Percentiles rank a stretch among this genome's conserved stretches.
phyloP scores from a whole-genome alignment of 371 early-diverging fungal genomes.

The Gilbertella persicaria region DNA sequence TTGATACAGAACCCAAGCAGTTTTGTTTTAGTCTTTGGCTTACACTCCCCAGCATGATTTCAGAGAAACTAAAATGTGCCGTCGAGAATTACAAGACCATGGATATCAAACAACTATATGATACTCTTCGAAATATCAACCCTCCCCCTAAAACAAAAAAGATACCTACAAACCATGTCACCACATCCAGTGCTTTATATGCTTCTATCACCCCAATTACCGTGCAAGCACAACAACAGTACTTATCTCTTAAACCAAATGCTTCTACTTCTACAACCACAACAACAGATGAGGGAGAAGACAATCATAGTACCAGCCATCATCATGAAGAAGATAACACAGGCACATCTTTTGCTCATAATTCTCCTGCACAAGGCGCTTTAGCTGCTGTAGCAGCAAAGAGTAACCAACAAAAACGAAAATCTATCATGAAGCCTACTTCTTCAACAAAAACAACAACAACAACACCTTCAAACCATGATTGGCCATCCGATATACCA shows the following conservation, averaged over 20 bases:
- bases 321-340: neutral
- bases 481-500: constrained; percentile 3
- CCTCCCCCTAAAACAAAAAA: constrained; percentile 11
- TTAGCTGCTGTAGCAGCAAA: constrained; percentile 15
- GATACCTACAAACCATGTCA: constrained; percentile 31
- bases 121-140: constrained; percentile 24
- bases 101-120: constrained; percentile 28
- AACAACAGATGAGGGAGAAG: constrained; percentile 2
- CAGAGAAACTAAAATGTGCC: constrained; percentile 30
- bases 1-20: constrained; percentile 18
- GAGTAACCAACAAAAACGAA: neutral
- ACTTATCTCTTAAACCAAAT: neutral
- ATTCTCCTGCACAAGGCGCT: constrained; percentile 39
- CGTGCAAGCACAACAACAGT: constrained; percentile 34
- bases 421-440: neutral
- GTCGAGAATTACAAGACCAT: constrained; percentile 23
- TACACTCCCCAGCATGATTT: constrained; percentile 28
- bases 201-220: constrained; percentile 41
- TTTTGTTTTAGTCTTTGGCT: constrained; percentile 42
- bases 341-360: neutral
- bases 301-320: neutral
- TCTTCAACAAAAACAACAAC: neutral
- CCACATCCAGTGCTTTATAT: constrained; percentile 24
- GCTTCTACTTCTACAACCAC: constrained; percentile 1
- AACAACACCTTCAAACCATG: neutral